Percentiles rank a stretch among this genome's conserved stretches.
Evolutionary conservation across 2,329 filamentous ascomycete species (phyloP).

Genomic region (Fusarium pilosicola): DNA sequence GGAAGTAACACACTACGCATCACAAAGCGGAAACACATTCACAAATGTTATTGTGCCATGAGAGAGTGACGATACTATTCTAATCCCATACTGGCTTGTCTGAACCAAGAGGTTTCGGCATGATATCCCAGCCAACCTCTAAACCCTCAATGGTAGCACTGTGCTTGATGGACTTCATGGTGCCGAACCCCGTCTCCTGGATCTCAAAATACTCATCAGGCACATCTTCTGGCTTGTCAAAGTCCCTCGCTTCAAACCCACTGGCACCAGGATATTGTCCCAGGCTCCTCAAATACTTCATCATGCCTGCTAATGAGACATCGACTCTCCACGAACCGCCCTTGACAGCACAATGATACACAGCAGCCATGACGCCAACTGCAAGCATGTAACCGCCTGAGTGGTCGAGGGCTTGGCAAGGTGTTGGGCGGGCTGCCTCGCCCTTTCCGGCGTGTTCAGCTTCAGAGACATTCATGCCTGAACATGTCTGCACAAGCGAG

Average conservation of each 20-base stretch:
- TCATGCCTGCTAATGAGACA: conserved; percentile 64
- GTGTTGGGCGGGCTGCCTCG: conserved; percentile 54
- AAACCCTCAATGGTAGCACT: conserved; percentile 58
- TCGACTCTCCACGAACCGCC: conserved; percentile 62
- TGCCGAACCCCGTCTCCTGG: conserved; percentile 56
- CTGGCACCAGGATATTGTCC: conserved; percentile 58
- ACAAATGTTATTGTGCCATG: background rate
- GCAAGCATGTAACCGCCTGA: conserved; percentile 65
- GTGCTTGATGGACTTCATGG: conserved; percentile 59
- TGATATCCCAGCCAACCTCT: conserved; percentile 59
- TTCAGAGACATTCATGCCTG: conserved; percentile 66
- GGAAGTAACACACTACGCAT: background rate
- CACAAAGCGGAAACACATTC: too few species aligned
- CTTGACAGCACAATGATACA: conserved; percentile 57
- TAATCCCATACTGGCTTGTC: conserved; percentile 54
- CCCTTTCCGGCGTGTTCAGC: conserved; percentile 56
- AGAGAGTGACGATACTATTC: too few species aligned
- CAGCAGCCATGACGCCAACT: conserved; percentile 60
- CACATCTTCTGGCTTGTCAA: conserved; percentile 44
- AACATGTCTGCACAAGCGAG: conserved; percentile 61
- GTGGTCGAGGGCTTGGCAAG: conserved; percentile 67
- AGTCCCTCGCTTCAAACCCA: conserved; percentile 55
- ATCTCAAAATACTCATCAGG: conserved; percentile 54
- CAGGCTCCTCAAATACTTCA: conserved; percentile 65
- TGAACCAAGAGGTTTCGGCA: conserved; percentile 61